phyloP scores from a whole-genome alignment of 345 rosid genomes.

The Corchorus capsularis region DNA sequence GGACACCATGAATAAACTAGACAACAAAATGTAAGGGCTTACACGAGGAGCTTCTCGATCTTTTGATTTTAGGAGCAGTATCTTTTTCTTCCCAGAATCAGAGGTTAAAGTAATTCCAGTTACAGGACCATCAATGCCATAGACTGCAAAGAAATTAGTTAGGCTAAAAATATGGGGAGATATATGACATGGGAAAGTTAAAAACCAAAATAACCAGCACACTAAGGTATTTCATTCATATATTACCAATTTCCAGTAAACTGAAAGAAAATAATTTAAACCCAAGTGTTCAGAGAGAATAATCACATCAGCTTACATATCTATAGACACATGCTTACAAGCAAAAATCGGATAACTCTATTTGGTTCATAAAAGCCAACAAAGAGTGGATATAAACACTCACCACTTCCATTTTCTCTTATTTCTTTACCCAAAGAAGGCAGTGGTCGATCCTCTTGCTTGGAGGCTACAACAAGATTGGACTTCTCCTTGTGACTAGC shows the following conservation, averaged over 20 bases:
- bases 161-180: conserved; percentile 1
- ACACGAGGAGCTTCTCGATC: conserved; percentile 48
- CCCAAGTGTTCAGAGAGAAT: background rate
- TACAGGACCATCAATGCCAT: conserved; percentile 43
- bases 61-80: conserved; percentile 51
- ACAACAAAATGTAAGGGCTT: conserved; percentile 29
- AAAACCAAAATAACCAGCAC: background rate
- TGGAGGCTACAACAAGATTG: conserved; percentile 26
- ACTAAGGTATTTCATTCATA: conserved; percentile 3
- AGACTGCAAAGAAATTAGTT: conserved; percentile 30
- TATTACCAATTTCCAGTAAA: background rate
- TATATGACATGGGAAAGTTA: background rate
- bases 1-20: conserved; percentile 1
- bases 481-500: conserved; percentile 38
- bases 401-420: conserved; percentile 39
- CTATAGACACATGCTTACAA: too few relatives aligned
- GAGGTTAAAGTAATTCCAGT: conserved; percentile 49
- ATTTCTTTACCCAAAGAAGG: conserved; percentile 39
- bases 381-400: background rate
- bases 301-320: background rate
- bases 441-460: conserved; percentile 37
- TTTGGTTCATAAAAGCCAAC: too few relatives aligned
- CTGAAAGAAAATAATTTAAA: background rate
- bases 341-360: too few relatives aligned
- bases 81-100: conserved; percentile 62